Evolutionary conservation across 495 filamentous ascomycete species (phyloP).

Genomic region (Rusavskia elegans): DNA sequence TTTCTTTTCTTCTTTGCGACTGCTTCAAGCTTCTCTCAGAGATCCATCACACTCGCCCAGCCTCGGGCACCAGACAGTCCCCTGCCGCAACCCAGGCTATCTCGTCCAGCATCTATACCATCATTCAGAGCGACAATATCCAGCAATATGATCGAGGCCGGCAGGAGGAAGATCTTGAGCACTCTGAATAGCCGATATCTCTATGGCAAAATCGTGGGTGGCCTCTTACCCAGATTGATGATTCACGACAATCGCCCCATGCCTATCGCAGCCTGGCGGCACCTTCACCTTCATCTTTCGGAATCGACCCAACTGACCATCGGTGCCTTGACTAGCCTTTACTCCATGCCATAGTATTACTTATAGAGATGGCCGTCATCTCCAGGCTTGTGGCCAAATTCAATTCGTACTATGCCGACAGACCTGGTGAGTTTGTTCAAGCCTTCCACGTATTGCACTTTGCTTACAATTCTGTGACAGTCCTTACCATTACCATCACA

Average conservation of each 20-base stretch:
- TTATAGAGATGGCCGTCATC: conserved; percentile 76
- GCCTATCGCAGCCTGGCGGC: neutral
- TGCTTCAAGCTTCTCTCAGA: neutral
- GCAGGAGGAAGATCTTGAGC: conserved; percentile 45
- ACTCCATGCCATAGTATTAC: conserved; percentile 67
- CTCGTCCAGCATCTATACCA: neutral
- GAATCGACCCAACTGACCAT: conserved; percentile 12
- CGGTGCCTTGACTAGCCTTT: conserved; percentile 46
- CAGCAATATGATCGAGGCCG: conserved; percentile 25
- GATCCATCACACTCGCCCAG: neutral
- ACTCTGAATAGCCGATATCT: conserved; percentile 64
- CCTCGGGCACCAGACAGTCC: neutral
- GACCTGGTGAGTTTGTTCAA: conserved; percentile 45
- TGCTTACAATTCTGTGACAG: conserved; percentile 26
- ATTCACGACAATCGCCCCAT: conserved; percentile 6
- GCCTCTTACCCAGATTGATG: conserved; percentile 4
- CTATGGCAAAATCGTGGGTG: conserved; percentile 62
- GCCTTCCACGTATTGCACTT: neutral
- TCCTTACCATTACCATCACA: conserved; percentile 95
- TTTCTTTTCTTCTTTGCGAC: neutral
- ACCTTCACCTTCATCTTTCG: neutral
- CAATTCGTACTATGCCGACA: conserved; percentile 79
- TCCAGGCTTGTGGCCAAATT: conserved; percentile 72
- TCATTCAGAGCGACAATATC: neutral
- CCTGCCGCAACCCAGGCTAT: neutral